A percentile compares a stretch with the other conserved stretches of the same genome.
Conservation (phyloP, 306 rosid species). For the Cicer pinnatifidum region DNA sequence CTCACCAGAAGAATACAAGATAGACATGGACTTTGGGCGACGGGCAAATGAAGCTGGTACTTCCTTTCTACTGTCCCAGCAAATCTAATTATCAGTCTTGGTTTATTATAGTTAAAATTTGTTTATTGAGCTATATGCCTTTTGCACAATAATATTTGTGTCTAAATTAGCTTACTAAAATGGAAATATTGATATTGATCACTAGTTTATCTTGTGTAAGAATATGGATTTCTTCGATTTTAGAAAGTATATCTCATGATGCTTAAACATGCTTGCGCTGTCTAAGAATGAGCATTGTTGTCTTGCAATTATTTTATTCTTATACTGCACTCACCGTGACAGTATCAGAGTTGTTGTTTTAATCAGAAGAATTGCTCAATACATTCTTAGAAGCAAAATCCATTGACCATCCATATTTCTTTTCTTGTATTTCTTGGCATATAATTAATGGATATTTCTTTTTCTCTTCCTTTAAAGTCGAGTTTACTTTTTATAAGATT, state of each 20-base stretch:
- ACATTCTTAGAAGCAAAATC: conserved; percentile 28
- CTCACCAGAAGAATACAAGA: conserved; percentile 43
- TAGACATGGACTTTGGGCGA: conserved; percentile 45
- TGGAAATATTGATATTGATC: conserved; percentile 24
- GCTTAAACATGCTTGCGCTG: conserved; percentile 1
- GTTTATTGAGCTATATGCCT: conserved; percentile 16
- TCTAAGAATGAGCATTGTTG: neutral
- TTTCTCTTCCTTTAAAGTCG: conserved; percentile 29
- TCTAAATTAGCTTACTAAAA: neutral
- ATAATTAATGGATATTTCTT: conserved; percentile 10
- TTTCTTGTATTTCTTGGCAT: conserved; percentile 25
- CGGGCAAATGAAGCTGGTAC: conserved; percentile 58
- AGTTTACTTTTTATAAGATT: conserved; percentile 16
- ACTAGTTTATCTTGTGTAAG: neutral
- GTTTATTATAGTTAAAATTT: neutral
- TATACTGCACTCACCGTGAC: conserved; percentile 30
- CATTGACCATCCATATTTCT: conserved; percentile 1
- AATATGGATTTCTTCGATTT: conserved; percentile 20
- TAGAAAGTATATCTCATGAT: conserved; percentile 7
- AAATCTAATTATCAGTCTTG: conserved; percentile 35
- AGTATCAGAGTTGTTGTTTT: conserved; percentile 27
- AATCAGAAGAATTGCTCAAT: conserved; percentile 25
- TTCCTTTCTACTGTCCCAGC: conserved; percentile 21
- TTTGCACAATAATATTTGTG: neutral
- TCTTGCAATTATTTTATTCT: conserved; percentile 1